Evolutionary conservation across 371 early-diverging fungal genomes (phyloP).

Genomic region (Nematocida ausubeli): DNA sequence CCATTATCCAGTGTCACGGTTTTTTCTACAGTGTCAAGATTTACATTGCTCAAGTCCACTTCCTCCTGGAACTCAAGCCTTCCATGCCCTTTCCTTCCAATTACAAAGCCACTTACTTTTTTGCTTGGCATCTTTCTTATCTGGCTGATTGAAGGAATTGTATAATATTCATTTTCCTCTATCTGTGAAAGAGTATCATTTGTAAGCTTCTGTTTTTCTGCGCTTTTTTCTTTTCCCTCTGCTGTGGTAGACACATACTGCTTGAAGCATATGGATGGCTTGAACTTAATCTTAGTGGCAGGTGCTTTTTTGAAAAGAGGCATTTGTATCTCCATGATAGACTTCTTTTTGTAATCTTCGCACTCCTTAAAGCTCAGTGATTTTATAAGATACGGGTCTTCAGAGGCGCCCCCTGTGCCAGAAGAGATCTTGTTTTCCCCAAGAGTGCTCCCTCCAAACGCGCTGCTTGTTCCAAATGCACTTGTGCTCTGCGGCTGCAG

Average conservation of each 20-base stretch:
- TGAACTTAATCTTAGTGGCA: constrained; percentile 51
- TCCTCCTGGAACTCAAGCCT: constrained; percentile 17
- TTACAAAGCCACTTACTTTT: constrained; percentile 21
- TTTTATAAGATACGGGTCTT: constrained; percentile 49
- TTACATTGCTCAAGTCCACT: constrained; percentile 18
- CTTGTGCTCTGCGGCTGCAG: background rate
- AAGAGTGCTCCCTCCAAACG: background rate
- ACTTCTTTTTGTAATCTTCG: constrained; percentile 46
- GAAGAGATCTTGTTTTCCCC: background rate
- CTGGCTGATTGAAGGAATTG: constrained; percentile 26
- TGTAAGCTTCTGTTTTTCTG: background rate
- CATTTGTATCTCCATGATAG: constrained; percentile 24
- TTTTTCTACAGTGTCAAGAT: constrained; percentile 26
- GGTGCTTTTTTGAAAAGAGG: constrained; percentile 34
- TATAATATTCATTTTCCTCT: constrained; percentile 28
- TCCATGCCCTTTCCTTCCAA: constrained; percentile 30
- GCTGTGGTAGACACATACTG: background rate
- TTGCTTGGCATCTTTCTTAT: constrained; percentile 35
- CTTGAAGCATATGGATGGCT: constrained; percentile 18
- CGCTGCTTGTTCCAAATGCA: constrained; percentile 1
- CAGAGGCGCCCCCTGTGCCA: background rate
- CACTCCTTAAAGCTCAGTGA: constrained; percentile 47
- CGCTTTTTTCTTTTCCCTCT: background rate
- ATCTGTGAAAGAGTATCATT: background rate
- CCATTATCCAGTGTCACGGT: background rate